Conservation (phyloP, 2,329 filamentous ascomycete species). For the Aspergillus flavus region DNA sequence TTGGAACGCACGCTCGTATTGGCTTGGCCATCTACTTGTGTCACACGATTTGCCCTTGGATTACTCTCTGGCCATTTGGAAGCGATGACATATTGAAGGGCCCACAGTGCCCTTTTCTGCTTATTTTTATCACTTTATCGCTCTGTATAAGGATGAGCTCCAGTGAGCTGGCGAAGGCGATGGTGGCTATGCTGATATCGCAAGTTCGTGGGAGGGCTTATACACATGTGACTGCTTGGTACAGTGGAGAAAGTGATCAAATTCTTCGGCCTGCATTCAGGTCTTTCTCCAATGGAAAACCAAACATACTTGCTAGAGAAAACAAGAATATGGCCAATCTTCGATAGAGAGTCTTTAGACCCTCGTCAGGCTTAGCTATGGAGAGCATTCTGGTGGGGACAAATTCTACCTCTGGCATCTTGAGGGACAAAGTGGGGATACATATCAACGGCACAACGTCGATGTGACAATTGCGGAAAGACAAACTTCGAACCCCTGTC, state of each 20-base stretch:
- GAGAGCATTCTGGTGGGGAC: constrained; percentile 10
- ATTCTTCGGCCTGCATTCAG: constrained; percentile 15
- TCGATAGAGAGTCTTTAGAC: constrained; percentile 12
- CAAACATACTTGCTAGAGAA: constrained; percentile 16
- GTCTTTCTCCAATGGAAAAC: constrained; percentile 13
- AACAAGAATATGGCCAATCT: constrained; percentile 14
- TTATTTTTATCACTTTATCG: constrained; percentile 8
- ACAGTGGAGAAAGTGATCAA: constrained; percentile 10
- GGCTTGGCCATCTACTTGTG: background rate
- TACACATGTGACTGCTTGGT: constrained; percentile 13
- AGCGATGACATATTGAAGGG: background rate
- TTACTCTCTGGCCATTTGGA: background rate
- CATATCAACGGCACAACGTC: constrained; percentile 23
- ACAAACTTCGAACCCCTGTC: constrained; percentile 29
- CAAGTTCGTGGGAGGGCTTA: constrained; percentile 14
- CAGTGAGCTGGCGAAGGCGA: constrained; percentile 15
- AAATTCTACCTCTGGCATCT: constrained; percentile 9
- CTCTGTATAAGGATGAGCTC: constrained; percentile 13
- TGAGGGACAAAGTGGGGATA: constrained; percentile 18
- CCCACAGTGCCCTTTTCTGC: constrained; percentile 9
- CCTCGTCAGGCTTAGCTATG: constrained; percentile 16
- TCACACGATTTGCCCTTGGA: background rate
- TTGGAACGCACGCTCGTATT: background rate
- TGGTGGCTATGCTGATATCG: constrained; percentile 12
- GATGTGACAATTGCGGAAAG: constrained; percentile 27